phyloP scores from a whole-genome alignment of 495 filamentous ascomycete genomes.

The Hypoxylon lenormandii region DNA sequence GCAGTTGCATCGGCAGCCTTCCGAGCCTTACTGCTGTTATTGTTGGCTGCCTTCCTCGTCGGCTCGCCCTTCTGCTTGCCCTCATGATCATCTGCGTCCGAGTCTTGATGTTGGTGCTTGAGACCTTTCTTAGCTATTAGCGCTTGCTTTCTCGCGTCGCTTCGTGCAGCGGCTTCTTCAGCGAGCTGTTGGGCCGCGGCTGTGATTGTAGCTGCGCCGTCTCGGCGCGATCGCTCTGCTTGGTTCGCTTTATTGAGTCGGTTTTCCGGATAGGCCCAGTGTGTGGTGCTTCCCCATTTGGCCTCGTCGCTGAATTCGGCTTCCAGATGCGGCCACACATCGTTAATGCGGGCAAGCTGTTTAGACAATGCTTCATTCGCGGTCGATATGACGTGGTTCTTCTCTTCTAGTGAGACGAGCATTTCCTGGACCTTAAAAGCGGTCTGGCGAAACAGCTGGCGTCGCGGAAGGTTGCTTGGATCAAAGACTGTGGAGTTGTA shows the following conservation, averaged over 20 bases:
- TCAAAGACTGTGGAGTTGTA: slow-evolving; percentile 57
- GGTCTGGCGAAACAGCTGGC: slow-evolving; percentile 72
- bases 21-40: slow-evolving; percentile 69
- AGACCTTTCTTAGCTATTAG: slow-evolving; percentile 76
- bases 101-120: slow-evolving; percentile 75
- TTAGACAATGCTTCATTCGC: slow-evolving; percentile 89
- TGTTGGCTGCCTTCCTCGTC: slow-evolving; percentile 67
- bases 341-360: slow-evolving; percentile 84
- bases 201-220: slow-evolving; percentile 76
- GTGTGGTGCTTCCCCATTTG: slow-evolving; percentile 85
- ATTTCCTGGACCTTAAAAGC: slow-evolving; percentile 75
- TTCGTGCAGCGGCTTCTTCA: slow-evolving; percentile 80
- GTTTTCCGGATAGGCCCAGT: slow-evolving; percentile 96
- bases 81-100: slow-evolving; percentile 79
- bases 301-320: slow-evolving; percentile 93
- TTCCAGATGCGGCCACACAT: slow-evolving; percentile 83
- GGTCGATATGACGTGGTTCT: slow-evolving; percentile 92
- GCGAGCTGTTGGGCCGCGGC: slow-evolving; percentile 77
- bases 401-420: slow-evolving; percentile 89
- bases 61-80: slow-evolving; percentile 58
- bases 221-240: slow-evolving; percentile 78
- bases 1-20: slow-evolving; percentile 67
- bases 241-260: slow-evolving; percentile 71
- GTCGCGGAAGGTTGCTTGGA: slow-evolving; percentile 67
- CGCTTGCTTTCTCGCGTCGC: slow-evolving; percentile 83